Percentiles rank a stretch among this genome's conserved stretches.
Evolutionary conservation across 352 stramenopile genomes (phyloP).

Genomic region (Albugo candida): DNA sequence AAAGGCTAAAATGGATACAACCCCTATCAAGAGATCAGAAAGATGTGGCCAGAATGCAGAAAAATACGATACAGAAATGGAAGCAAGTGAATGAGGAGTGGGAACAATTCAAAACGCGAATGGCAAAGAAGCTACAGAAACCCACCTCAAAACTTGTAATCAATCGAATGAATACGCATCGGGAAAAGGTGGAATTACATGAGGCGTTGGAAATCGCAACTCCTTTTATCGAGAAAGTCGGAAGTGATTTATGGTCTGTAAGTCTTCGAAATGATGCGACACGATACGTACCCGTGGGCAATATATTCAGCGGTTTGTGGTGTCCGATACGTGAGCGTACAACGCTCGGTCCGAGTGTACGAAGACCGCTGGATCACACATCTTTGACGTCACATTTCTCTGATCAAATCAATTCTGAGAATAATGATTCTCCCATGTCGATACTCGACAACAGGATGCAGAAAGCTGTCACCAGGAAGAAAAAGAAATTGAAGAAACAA

Average conservation of each 20-base stretch:
- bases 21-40: slow-evolving; percentile 52
- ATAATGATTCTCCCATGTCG: slow-evolving; percentile 10
- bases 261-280: slow-evolving; percentile 69
- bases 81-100: slow-evolving; percentile 44
- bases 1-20: slow-evolving; percentile 18
- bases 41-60: slow-evolving; percentile 35
- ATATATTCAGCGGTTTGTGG: slow-evolving; percentile 85
- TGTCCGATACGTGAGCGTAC: slow-evolving; percentile 68
- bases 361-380: slow-evolving; percentile 36
- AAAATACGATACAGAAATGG: slow-evolving; percentile 52
- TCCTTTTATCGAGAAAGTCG: slow-evolving; percentile 75
- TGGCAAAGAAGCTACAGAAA: slow-evolving; percentile 38
- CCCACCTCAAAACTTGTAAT: slow-evolving; percentile 68
- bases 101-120: slow-evolving; percentile 42
- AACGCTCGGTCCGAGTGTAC: slow-evolving; percentile 25
- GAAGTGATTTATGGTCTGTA: slow-evolving; percentile 79
- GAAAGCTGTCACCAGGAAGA: slow-evolving; percentile 31
- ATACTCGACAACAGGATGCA: slow-evolving; percentile 32
- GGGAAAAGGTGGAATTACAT: slow-evolving; percentile 80
- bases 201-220: slow-evolving; percentile 75
- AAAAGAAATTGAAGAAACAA: slow-evolving; percentile 43
- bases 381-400: neutral
- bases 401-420: neutral
- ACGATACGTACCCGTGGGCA: slow-evolving; percentile 76
- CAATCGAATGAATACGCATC: slow-evolving; percentile 57